Base-by-base conservation (phyloP, 345 rosid species). In the Moringa oleifera region DNA sequence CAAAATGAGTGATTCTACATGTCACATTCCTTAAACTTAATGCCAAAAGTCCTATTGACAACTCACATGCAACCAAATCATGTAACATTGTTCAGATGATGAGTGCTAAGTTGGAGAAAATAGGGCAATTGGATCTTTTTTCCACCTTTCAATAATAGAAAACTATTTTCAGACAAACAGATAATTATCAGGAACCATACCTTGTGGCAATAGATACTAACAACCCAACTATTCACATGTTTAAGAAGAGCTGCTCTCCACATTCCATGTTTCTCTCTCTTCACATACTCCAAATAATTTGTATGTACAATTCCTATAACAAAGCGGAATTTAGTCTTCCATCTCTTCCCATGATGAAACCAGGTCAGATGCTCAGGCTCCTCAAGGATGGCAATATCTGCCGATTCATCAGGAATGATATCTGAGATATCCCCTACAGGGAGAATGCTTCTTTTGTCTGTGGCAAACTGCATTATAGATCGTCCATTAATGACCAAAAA, bases 341-440 rank as follows among this genome's bases (percentile, higher is more conserved):
- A 94, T 69, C 84, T 85, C 71, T 83, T 86, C 50, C 99, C 97
- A 69, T 94, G 99, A 76, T 94, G 99, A 73, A 83, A 94, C 99
- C 99, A 94, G 6, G 99, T 94, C 46, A 94, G 95, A 78, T 94
- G 97, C 74, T 94, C 97, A 11, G 97, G 99, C 79, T 90, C 99
- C 73, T 94, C 97, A n/a, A 94, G 95, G 73, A 94, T 90, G 53
- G 96, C 92, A 70, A 94, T 45, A 66, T 90, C 96, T 3, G 92
- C 96, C 65, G 82, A 95, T 63, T 86, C 92, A 72, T 86, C 90
- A 21, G 89, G 74, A 61, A 90, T 86, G 58, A 77, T 60, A 61
- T 85, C 86, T 0, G 95, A 78, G 53, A 90, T 94, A 72, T 90
- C 99, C 45, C 97, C 99, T 5, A 80, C 95, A 28, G 88, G 79